These are phyloP conservation scores for Breynia disticha DNA, from an alignment of 441 rosid genomes.

Conservation along the genomic window DNA sequence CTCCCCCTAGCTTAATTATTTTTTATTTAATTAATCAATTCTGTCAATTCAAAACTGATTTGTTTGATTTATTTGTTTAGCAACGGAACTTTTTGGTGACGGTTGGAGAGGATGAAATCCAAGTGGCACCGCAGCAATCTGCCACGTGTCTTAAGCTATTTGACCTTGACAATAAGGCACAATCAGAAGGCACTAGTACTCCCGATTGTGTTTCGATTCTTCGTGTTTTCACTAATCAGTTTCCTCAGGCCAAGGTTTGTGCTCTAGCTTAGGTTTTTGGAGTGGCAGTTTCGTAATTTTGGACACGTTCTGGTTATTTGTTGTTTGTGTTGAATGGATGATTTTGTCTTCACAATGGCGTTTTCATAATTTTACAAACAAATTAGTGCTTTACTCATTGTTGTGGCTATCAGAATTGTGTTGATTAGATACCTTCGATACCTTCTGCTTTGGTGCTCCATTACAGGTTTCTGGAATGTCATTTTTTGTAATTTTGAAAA, in stretches of 20 bases:
- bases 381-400: too few relatives aligned
- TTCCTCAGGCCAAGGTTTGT: slow-evolving; percentile 82
- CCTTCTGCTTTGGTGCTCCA: too few relatives aligned
- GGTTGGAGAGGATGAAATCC: slow-evolving; percentile 76
- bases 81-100: slow-evolving; percentile 91
- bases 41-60: not conserved
- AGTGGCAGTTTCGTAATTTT: not conserved
- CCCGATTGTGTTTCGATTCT: slow-evolving; percentile 87
- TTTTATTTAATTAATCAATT: too few relatives aligned
- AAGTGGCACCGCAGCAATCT: slow-evolving; percentile 66
- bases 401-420: too few relatives aligned
- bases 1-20: not conserved
- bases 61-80: slow-evolving; percentile 21
- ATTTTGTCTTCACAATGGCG: too few relatives aligned
- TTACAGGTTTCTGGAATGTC: too few relatives aligned
- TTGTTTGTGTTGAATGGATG: too few relatives aligned
- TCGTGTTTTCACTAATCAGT: slow-evolving; percentile 82
- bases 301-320: too few relatives aligned
- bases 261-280: not conserved
- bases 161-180: slow-evolving; percentile 72
- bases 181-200: slow-evolving; percentile 69
- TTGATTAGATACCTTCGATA: too few relatives aligned
- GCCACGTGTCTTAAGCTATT: slow-evolving; percentile 82
- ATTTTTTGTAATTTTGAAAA: too few relatives aligned
- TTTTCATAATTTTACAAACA: too few relatives aligned